Evolutionary conservation across 176 grass and related monocot species (phyloP), one percentile per base, ranked within the genome.

Genomic region (Aegilops sharonensis): DNA sequence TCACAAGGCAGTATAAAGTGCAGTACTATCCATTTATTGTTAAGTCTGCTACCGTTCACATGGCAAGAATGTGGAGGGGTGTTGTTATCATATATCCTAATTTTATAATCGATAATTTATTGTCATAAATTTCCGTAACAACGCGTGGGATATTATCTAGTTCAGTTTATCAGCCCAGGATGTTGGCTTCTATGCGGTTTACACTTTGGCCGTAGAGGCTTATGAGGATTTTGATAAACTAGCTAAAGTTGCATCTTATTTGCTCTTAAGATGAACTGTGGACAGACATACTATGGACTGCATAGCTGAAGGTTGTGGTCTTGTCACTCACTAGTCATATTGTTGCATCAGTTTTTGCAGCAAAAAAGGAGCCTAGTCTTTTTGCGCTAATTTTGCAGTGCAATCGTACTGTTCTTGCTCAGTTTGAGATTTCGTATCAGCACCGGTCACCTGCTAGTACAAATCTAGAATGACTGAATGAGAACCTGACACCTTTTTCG

Each of bases 391-490:
- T 32, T 85, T 75, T 43, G 15, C 69, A 72, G 27, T 45, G 82
- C 13, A 68, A 21, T 29, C 78, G 25, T 50, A 50, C 7, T 34
- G 80, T 64, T 80, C 32, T 56, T 89, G 64, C 14, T 82, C n/a
- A 80, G 30, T 45, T 80, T 80, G 11, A 59, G 11, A 54, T 85
- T 31, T 79, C 34, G 24, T 89, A 64, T 32, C 40, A 84, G 27
- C 47, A 43, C 30, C 40, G 47, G 35, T 48, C 47, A 43, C 30
- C 66, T 68, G 35, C 62, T 24, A 68, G 48, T 48, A 63, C 14
- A 52, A 81, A 62, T 77, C 72, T 86, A 77, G 66, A 90, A 79
- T 54, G 50, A 54, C 50, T 54, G 50, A 54, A 54, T 79, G 57
- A 9, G 4, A 47, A 65, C 57, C 2, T 82, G 63, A 24, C 48